Evolutionary conservation across 768 basidiomycete species (phyloP).

Genomic region (Hydnomerulius pinastri): DNA sequence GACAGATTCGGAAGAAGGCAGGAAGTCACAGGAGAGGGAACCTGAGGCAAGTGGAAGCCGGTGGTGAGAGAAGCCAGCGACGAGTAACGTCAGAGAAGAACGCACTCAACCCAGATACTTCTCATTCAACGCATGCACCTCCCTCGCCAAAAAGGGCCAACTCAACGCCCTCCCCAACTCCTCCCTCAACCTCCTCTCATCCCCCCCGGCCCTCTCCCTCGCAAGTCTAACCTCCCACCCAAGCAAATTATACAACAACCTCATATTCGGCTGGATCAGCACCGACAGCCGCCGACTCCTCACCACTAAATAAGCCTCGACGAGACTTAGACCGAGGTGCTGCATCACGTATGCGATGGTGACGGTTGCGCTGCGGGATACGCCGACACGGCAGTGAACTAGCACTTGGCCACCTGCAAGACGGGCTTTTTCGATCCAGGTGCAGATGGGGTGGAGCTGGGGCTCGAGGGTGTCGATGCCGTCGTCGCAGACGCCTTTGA

Average conservation of each 20-base stretch:
- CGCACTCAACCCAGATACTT: slow-evolving; percentile 61
- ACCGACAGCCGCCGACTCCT: slow-evolving; percentile 88
- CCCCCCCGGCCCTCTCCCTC: slow-evolving; percentile 61
- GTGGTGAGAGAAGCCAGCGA: not conserved
- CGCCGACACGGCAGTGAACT: slow-evolving; percentile 99
- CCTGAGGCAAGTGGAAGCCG: too few species aligned
- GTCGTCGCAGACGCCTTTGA: slow-evolving; percentile 92
- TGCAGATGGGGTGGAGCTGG: slow-evolving; percentile 84
- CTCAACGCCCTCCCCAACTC: slow-evolving; percentile 71
- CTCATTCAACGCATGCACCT: slow-evolving; percentile 85
- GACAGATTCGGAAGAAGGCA: not conserved
- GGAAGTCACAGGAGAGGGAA: too few species aligned
- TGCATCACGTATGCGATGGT: slow-evolving; percentile 99
- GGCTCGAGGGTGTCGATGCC: slow-evolving; percentile 94
- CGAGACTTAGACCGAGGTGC: slow-evolving; percentile 78
- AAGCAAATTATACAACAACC: slow-evolving; percentile 91
- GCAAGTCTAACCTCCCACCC: slow-evolving; percentile 96
- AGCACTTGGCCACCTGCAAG: slow-evolving; percentile 84
- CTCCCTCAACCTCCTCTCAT: slow-evolving; percentile 49
- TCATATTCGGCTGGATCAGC: slow-evolving; percentile 93
- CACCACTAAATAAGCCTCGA: slow-evolving; percentile 92
- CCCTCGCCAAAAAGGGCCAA: slow-evolving; percentile 84
- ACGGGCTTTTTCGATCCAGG: slow-evolving; percentile 90
- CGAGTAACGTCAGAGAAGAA: not conserved
- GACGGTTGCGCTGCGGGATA: slow-evolving; percentile 91